Evolutionary conservation across 306 rosid species (phyloP).

Genomic region (Mimosa pudica): DNA sequence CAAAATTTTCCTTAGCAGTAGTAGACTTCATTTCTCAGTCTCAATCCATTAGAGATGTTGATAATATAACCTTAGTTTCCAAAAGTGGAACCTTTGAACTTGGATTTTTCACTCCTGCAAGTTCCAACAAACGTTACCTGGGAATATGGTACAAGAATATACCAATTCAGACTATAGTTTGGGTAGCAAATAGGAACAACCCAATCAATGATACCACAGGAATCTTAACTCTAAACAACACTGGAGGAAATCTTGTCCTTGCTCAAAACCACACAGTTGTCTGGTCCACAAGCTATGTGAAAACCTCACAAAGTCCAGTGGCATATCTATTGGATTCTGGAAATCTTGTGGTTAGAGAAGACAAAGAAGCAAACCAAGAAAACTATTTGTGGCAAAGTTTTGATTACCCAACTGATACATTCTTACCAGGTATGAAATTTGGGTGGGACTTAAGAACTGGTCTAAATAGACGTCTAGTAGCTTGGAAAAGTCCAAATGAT

Average conservation of each 20-base stretch:
- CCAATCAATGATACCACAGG: slow-evolving; percentile 41
- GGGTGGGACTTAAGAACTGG: slow-evolving; percentile 44
- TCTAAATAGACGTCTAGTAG: slow-evolving; percentile 27
- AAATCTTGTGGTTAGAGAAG: slow-evolving; percentile 38
- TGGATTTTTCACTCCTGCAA: slow-evolving; percentile 54
- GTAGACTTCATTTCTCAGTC: slow-evolving; percentile 35
- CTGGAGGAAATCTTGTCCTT: slow-evolving; percentile 30
- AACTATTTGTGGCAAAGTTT: slow-evolving; percentile 47
- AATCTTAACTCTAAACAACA: background rate
- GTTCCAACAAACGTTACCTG: slow-evolving; percentile 38
- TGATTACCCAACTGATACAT: slow-evolving; percentile 53
- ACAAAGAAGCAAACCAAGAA: background rate
- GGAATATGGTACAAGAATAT: slow-evolving; percentile 52
- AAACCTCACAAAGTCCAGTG: slow-evolving; percentile 12
- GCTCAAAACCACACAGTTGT: background rate
- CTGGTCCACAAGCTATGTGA: slow-evolving; percentile 25
- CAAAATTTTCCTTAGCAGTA: slow-evolving; percentile 28
- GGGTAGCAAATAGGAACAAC: slow-evolving; percentile 54
- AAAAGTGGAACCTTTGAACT: slow-evolving; percentile 40
- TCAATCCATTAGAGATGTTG: slow-evolving; percentile 40
- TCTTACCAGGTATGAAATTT: slow-evolving; percentile 46
- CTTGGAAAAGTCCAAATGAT: slow-evolving; percentile 45
- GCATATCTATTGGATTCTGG: slow-evolving; percentile 35
- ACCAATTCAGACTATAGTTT: slow-evolving; percentile 38
- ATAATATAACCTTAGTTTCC: slow-evolving; percentile 34